Base-by-base conservation (phyloP, 345 rosid genomes). In the Arabis alpina region DNA sequence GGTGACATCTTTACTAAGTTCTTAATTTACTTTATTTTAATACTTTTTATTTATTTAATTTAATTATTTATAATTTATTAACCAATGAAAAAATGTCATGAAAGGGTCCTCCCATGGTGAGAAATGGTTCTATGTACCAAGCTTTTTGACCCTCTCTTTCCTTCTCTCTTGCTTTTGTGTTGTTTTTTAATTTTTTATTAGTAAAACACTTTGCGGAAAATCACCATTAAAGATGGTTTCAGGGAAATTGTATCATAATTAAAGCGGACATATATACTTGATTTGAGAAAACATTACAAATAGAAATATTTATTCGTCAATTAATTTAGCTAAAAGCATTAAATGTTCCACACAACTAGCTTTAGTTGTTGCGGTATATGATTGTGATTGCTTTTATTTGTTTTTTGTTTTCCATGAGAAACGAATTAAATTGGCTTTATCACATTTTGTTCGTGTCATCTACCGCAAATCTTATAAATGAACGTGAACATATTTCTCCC, bases 371-470 rank as follows among this genome's bases (percentile, higher is more conserved):
- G 25, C 14, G 14, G 9, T 60, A 41, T 39, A 6, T 5, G 49
- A n/a, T n/a, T 40, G 16, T 3, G 36, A 37, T 23, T 63, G 24
- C 7, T 16, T 48, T 48, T 19, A 19, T 19, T 19, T 19, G 23
- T 19, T 19, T 19, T 19, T 19, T 19, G 23, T 19, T 32, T 52
- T 14, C 40, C 32, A 34, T 70, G 25, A 28, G 4, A 28, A 28
- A 28, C 4, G 3, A 28, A 28, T 28, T 71, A 43, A 44, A 40
- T 30, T 61, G 36, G 11, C 5, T 32, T 51, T 45, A 59, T 27
- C 74, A 50, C 59, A 28, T 50, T 64, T 34, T 16, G 47, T 49
- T 49, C 57, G 47, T 49, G 68, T 63, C 47, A 19, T 49, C 25
- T 9, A 27, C 65, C 27, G 39, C 13, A 25, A 13, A 49, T 11